These are phyloP conservation scores for Lactarius pseudohatsudake DNA, from an alignment of 768 basidiomycete genomes.

Conservation along the genomic window DNA sequence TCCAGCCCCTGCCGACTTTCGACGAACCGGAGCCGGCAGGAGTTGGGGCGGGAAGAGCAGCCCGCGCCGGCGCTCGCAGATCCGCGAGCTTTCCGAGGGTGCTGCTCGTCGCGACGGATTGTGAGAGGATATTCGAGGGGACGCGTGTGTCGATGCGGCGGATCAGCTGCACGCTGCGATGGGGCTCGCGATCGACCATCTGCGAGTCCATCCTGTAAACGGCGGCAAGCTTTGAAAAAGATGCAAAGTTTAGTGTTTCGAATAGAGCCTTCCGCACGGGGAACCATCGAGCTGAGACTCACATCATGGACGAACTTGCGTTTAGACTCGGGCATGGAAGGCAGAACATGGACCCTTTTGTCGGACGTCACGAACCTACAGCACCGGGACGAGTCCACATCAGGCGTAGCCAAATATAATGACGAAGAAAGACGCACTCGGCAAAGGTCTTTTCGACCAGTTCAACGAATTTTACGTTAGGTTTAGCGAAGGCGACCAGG, in stretches of 20 bases:
- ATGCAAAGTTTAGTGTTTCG: neutral
- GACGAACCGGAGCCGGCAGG: conserved; percentile 11
- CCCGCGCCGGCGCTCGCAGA: conserved; percentile 40
- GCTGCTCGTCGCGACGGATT: conserved; percentile 33
- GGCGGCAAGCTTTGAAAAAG: conserved; percentile 56
- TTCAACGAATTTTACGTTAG: conserved; percentile 63
- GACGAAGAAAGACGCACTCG: conserved; percentile 52
- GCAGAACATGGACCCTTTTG: conserved; percentile 68
- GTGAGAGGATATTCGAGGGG: conserved; percentile 65
- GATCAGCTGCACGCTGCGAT: conserved; percentile 80
- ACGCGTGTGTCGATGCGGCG: conserved; percentile 80
- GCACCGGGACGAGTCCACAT: conserved; percentile 1
- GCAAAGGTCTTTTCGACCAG: conserved; percentile 80
- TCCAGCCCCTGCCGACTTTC: conserved; percentile 36
- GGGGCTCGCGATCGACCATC: conserved; percentile 90
- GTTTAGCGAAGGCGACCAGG: conserved; percentile 57
- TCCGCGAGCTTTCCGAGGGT: conserved; percentile 63
- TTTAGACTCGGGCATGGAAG: conserved; percentile 76
- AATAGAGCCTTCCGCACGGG: conserved; percentile 10
- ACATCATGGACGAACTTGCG: conserved; percentile 84
- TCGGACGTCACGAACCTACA: conserved; percentile 67
- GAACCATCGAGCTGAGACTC: conserved; percentile 33
- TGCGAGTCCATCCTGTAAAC: conserved; percentile 82
- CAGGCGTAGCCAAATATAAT: conserved; percentile 12
- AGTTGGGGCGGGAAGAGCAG: conserved; percentile 29